A percentile compares a stretch with the other conserved stretches of the same genome.
These are phyloP conservation scores for Cronartium quercuum DNA, from an alignment of 1,284 basidiomycete genomes.

Conservation along the genomic window DNA sequence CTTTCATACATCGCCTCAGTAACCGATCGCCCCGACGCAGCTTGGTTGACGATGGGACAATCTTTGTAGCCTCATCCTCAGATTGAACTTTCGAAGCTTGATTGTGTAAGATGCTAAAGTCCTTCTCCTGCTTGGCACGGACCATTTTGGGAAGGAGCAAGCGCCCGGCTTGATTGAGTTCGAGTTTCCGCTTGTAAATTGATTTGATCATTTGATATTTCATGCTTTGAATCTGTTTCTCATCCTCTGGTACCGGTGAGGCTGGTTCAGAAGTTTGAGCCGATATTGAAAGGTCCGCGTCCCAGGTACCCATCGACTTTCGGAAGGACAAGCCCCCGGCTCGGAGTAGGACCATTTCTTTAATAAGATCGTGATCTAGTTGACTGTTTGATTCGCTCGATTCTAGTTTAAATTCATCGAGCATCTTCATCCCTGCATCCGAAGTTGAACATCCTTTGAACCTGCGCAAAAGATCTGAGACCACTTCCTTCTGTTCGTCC, in stretches of 20 bases:
- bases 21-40: slow-evolving; percentile 14
- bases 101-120: slow-evolving; percentile 12
- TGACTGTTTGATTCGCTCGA: too few species aligned
- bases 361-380: background rate
- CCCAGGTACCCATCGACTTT: background rate
- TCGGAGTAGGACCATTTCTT: slow-evolving; percentile 23
- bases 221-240: slow-evolving; percentile 26
- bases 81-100: background rate
- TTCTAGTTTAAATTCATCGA: slow-evolving; percentile 20
- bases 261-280: background rate
- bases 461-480: slow-evolving; percentile 9
- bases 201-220: slow-evolving; percentile 39
- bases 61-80: background rate
- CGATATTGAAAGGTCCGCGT: background rate
- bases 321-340: slow-evolving; percentile 30
- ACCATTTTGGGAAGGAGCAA: slow-evolving; percentile 27
- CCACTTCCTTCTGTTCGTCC: background rate
- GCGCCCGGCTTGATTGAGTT: slow-evolving; percentile 18
- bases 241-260: slow-evolving; percentile 9
- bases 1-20: slow-evolving; percentile 30
- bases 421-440: slow-evolving; percentile 13
- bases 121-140: slow-evolving; percentile 19
- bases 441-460: slow-evolving; percentile 35
- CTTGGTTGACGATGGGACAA: background rate
- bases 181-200: slow-evolving; percentile 32